Percentiles rank a stretch among this genome's conserved stretches.
Conservation (phyloP, 1,139 yeast genomes). For the Magnusiomyces magnusii region DNA sequence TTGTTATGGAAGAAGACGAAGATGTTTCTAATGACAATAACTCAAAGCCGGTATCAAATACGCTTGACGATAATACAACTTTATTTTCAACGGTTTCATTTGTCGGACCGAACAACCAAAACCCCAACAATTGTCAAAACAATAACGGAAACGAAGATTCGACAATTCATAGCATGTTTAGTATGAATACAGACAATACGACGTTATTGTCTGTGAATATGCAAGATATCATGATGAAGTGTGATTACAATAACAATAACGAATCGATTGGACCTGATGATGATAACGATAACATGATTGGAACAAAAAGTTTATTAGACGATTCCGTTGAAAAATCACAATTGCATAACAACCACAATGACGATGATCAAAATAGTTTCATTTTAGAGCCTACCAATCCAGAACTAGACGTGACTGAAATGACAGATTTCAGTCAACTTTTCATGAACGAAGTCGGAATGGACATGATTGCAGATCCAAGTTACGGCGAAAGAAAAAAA, state of each 20-base stretch:
- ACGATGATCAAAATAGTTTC: too few species aligned
- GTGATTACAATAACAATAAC: too few species aligned
- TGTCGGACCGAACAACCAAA: not conserved
- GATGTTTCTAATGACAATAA: not conserved
- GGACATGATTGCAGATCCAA: not conserved
- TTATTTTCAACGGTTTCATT: not conserved
- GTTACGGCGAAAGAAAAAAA: too few species aligned
- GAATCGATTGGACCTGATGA: not conserved
- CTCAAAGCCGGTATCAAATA: not conserved
- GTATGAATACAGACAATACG: not conserved
- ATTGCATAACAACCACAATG: too few species aligned
- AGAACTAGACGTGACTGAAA: not conserved
- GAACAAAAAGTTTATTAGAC: not conserved
- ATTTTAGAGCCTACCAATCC: too few species aligned
- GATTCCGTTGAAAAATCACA: not conserved
- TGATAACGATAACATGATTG: not conserved
- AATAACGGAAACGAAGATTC: not conserved
- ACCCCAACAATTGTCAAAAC: not conserved
- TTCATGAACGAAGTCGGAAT: not conserved
- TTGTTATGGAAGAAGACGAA: slow-evolving; percentile 15
- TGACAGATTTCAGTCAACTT: not conserved
- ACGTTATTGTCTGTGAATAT: not conserved
- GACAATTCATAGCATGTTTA: not conserved
- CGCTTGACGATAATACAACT: not conserved
- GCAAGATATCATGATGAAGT: not conserved